A percentile compares a stretch with the other conserved stretches of the same genome.
Evolutionary conservation across 495 filamentous ascomycete species (phyloP).

Genomic region (Diplogelasinospora grovesii): DNA sequence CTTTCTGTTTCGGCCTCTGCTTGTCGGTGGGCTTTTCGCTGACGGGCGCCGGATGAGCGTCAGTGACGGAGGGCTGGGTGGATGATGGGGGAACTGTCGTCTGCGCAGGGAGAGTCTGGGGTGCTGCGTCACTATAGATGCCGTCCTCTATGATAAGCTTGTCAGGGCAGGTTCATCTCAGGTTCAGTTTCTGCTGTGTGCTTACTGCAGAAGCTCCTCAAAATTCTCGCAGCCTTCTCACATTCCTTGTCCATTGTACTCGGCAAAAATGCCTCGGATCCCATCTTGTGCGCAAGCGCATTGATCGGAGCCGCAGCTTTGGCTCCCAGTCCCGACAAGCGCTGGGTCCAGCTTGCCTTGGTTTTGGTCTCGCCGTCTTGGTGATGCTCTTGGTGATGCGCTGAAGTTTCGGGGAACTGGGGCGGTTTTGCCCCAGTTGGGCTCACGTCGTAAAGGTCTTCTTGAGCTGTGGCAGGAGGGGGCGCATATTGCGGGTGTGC

Average conservation of each 20-base stretch:
- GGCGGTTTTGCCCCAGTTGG: conserved; percentile 20
- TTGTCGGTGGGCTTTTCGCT: conserved; percentile 10
- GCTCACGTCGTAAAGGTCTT: conserved; percentile 23
- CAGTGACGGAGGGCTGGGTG: conserved; percentile 4
- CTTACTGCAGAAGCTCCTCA: conserved; percentile 71
- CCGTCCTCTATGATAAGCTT: conserved; percentile 19
- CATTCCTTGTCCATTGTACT: conserved; percentile 73
- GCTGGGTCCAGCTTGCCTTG: conserved; percentile 20
- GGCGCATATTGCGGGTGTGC: conserved; percentile 19
- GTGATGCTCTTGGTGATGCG: conserved; percentile 6
- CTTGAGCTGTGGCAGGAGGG: conserved; percentile 1
- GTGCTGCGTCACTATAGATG: conserved; percentile 21
- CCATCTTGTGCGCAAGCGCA: conserved; percentile 54
- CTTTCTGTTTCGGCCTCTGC: conserved; percentile 16
- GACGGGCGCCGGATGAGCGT: not conserved
- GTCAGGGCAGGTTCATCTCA: not conserved
- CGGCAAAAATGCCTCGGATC: conserved; percentile 66
- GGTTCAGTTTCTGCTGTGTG: too few species aligned
- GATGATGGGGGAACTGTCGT: conserved; percentile 4
- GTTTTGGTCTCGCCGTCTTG: conserved; percentile 8
- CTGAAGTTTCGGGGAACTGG: conserved; percentile 6
- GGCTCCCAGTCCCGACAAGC: conserved; percentile 20
- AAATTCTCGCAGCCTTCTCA: conserved; percentile 78
- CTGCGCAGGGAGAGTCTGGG: conserved; percentile 5
- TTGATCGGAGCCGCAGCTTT: conserved; percentile 57